These are phyloP conservation scores for Saraca asoca DNA, from an alignment of 331 rosid species.

Conservation along the genomic window DNA sequence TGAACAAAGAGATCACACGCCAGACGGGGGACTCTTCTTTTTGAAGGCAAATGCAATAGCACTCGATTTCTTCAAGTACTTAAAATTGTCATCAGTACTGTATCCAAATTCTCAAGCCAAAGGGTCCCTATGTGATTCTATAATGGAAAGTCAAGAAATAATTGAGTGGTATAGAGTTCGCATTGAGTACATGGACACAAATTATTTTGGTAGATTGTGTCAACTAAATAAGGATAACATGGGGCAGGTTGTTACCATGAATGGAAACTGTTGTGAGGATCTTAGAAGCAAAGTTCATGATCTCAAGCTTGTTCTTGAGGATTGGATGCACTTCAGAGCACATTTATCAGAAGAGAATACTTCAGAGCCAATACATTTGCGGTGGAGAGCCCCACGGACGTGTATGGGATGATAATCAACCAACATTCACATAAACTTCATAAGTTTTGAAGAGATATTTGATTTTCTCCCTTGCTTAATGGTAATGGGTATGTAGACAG, in stretches of 20 bases:
- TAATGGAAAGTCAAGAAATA: background rate
- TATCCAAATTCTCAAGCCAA: constrained; percentile 32
- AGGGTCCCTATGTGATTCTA: constrained; percentile 42
- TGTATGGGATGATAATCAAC: constrained; percentile 35
- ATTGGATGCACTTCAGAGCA: constrained; percentile 46
- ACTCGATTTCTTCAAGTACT: constrained; percentile 39
- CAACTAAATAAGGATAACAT: constrained; percentile 29
- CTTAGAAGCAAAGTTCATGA: constrained; percentile 55
- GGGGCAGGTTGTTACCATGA: constrained; percentile 43
- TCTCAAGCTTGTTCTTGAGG: constrained; percentile 55
- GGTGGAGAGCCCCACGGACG: constrained; percentile 47
- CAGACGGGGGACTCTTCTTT: constrained; percentile 47
- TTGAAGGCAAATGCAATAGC: constrained; percentile 40
- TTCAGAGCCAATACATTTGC: constrained; percentile 18
- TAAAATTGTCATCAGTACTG: constrained; percentile 37
- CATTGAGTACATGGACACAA: constrained; percentile 17
- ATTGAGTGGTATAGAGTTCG: constrained; percentile 20
- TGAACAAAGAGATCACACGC: constrained; percentile 6
- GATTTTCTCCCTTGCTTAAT: background rate
- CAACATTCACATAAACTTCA: background rate
- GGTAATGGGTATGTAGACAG: too few species aligned
- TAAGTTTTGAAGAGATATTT: background rate
- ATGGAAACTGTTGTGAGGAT: constrained; percentile 57
- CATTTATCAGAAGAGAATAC: constrained; percentile 21
- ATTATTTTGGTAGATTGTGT: constrained; percentile 53